phyloP scores from a whole-genome alignment of 1,284 basidiomycete genomes.

The Tetrapyrgos nigripes region DNA sequence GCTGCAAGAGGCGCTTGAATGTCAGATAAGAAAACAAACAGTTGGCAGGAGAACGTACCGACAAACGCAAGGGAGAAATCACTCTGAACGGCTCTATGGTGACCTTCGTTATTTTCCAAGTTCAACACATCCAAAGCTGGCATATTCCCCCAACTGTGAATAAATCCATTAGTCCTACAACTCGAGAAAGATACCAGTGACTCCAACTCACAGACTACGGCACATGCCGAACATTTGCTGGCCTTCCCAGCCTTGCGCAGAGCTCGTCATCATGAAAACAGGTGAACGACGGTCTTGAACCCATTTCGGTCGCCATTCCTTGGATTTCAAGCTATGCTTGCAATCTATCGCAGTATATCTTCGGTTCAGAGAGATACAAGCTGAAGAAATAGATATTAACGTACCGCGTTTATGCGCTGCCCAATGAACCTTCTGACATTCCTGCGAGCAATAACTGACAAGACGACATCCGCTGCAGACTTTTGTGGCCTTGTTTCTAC shows the following conservation, averaged over 20 bases:
- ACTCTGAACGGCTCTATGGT: not conserved
- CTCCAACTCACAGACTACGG: not conserved
- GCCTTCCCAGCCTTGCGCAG: no score
- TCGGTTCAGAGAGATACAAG: not conserved
- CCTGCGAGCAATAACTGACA: not conserved
- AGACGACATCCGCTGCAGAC: not conserved
- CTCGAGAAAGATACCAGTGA: not conserved
- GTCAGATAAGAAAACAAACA: not conserved
- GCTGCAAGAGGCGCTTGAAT: not conserved
- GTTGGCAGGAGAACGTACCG: not conserved
- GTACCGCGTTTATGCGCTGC: not conserved
- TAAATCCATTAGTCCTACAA: not conserved
- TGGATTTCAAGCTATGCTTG: not conserved
- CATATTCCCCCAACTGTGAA: not conserved
- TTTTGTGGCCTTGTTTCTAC: not conserved
- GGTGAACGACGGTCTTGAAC: not conserved
- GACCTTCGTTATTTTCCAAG: not conserved
- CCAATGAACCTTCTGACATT: not conserved
- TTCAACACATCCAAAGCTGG: not conserved
- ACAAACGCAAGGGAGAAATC: not conserved
- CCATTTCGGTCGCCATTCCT: not conserved
- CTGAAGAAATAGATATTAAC: not conserved
- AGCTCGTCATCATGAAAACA: not conserved
- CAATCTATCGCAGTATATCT: not conserved
- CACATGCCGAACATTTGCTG: not conserved